Percentiles rank a stretch among this genome's conserved stretches.
These are phyloP conservation scores for Thamnidium elegans DNA, from an alignment of 192 early-diverging fungal genomes.

Conservation along the genomic window DNA sequence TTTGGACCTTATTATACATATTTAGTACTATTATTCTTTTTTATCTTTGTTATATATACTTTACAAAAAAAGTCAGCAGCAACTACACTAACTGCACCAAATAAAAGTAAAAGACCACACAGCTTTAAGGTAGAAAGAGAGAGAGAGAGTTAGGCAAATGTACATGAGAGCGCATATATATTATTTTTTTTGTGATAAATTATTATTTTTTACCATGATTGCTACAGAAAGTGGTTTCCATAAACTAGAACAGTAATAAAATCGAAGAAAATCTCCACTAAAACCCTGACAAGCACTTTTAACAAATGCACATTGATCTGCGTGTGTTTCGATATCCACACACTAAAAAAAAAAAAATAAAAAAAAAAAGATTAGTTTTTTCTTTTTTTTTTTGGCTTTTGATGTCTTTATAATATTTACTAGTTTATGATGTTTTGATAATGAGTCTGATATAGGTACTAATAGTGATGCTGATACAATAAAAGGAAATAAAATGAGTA, in stretches of 20 bases:
- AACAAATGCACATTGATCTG: conserved; percentile 56
- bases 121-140: no score
- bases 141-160: no score
- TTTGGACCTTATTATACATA: conserved; percentile 58
- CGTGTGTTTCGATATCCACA: conserved; percentile 44
- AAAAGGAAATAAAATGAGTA: neutral
- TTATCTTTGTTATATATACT: no score
- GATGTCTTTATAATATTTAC: neutral
- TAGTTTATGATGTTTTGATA: conserved; percentile 11
- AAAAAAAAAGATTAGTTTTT: no score
- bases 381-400: no score
- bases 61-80: conserved; percentile 77
- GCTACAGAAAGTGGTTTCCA: conserved; percentile 31
- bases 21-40: no score
- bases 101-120: conserved; percentile 33
- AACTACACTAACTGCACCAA: conserved; percentile 65
- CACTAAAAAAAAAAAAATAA: conserved; percentile 32
- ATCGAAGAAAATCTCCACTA: conserved; percentile 47
- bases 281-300: conserved; percentile 56
- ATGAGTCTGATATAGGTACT: neutral
- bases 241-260: conserved; percentile 47
- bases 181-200: no score
- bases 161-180: no score
- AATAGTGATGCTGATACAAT: conserved; percentile 4
- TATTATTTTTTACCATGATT: conserved; percentile 35